Percentiles rank a stretch among this genome's conserved stretches.
Evolutionary conservation across 352 stramenopile species (phyloP).

Genomic region (Globisporangium canariense): DNA sequence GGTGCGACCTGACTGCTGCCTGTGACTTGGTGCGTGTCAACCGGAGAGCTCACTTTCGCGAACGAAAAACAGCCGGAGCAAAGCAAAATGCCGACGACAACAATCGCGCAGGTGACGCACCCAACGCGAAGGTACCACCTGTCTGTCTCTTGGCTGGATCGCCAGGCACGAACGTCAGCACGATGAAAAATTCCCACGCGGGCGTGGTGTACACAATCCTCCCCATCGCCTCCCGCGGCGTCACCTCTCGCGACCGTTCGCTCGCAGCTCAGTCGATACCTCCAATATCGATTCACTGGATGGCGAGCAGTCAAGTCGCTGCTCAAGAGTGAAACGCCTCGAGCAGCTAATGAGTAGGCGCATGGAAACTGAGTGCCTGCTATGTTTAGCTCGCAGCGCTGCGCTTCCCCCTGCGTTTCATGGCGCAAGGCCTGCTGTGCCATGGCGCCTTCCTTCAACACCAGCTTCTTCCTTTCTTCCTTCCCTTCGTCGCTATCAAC

Average conservation of each 20-base stretch:
- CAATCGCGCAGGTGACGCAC: not conserved
- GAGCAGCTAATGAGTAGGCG: not conserved
- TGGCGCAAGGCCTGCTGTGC: not conserved
- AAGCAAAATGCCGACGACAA: not conserved
- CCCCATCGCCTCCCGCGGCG: too few relatives aligned
- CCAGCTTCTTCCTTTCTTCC: not conserved
- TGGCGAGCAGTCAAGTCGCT: not conserved
- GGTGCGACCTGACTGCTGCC: too few relatives aligned
- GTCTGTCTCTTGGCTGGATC: not conserved
- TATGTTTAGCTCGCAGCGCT: conserved; percentile 4
- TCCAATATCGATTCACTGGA: not conserved
- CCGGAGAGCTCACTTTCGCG: not conserved
- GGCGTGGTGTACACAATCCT: too few relatives aligned
- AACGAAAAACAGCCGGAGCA: conserved; percentile 9
- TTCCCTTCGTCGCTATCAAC: not conserved
- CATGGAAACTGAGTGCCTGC: not conserved
- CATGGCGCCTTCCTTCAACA: not conserved
- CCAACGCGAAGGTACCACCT: not conserved
- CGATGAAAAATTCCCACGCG: too few relatives aligned
- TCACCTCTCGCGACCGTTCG: not conserved
- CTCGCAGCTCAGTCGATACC: not conserved
- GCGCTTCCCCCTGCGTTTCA: conserved; percentile 1
- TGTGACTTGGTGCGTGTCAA: conserved; percentile 5
- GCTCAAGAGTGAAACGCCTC: not conserved
- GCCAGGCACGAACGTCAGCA: too few relatives aligned